Percentiles rank a stretch among this genome's conserved stretches.
phyloP scores from a whole-genome alignment of 257 asterid species.

The Lavandula angustifolia region DNA sequence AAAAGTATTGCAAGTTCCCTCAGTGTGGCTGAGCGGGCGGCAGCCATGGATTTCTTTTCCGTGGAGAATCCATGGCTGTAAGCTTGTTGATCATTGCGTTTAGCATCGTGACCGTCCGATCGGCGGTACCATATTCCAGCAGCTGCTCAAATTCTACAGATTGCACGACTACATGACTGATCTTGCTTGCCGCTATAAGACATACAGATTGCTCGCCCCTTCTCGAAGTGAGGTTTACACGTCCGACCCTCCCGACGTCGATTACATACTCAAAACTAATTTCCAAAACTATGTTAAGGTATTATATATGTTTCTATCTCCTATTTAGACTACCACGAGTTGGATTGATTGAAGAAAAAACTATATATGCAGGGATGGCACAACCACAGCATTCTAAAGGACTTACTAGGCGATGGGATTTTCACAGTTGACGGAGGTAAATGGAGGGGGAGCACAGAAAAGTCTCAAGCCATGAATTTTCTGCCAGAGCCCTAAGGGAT shows the following conservation, averaged over 20 bases:
- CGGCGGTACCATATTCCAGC: slow-evolving; percentile 55
- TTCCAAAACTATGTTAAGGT: slow-evolving; percentile 72
- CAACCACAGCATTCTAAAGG: slow-evolving; percentile 44
- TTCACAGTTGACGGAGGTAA: slow-evolving; percentile 73
- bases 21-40: no score
- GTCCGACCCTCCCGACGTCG: slow-evolving; percentile 58
- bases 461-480: slow-evolving; percentile 66
- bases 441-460: slow-evolving; percentile 71
- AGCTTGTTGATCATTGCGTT: no score
- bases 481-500: slow-evolving; percentile 59
- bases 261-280: slow-evolving; percentile 71
- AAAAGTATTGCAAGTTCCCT: no score
- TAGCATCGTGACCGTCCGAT: no score
- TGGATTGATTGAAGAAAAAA: neutral
- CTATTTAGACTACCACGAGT: no score
- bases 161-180: slow-evolving; percentile 69
- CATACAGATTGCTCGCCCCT: slow-evolving; percentile 60
- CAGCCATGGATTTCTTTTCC: no score
- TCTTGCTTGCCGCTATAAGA: slow-evolving; percentile 49
- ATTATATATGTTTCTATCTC: neutral
- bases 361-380: slow-evolving; percentile 47
- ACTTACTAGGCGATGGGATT: slow-evolving; percentile 73
- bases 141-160: slow-evolving; percentile 54
- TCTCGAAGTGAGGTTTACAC: slow-evolving; percentile 61
- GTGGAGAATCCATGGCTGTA: no score